These are phyloP conservation scores for Globisporangium recalcitrans DNA, from an alignment of 352 stramenopile genomes.

Conservation along the genomic window DNA sequence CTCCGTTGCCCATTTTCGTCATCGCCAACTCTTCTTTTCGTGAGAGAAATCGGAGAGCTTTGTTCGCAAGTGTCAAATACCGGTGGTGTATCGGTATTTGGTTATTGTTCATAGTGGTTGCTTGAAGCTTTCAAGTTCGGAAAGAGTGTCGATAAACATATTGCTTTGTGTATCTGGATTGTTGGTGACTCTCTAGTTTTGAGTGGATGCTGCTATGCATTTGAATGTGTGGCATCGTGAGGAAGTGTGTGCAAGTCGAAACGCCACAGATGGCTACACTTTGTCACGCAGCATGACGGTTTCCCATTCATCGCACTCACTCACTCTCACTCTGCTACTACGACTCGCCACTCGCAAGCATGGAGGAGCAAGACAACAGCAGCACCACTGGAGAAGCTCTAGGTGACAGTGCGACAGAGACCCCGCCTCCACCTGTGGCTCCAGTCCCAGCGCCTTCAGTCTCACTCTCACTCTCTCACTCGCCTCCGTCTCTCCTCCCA, in stretches of 20 bases:
- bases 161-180: background rate
- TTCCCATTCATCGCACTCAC: background rate
- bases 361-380: background rate
- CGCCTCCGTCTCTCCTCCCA: too few species aligned
- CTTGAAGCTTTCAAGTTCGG: too few species aligned
- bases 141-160: background rate
- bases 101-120: background rate
- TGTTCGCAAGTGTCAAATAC: too few species aligned
- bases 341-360: background rate
- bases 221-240: background rate
- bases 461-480: too few species aligned
- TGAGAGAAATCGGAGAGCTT: background rate
- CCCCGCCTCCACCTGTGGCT: too few species aligned
- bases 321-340: too few species aligned
- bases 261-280: background rate
- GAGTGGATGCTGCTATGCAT: background rate
- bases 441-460: too few species aligned
- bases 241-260: background rate
- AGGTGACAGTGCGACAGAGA: too few species aligned
- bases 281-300: background rate
- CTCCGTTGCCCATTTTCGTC: background rate
- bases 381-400: background rate
- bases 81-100: background rate
- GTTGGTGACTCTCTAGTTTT: background rate
- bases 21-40: background rate